Percentiles rank a stretch among this genome's conserved stretches.
These are phyloP conservation scores for Cephalotrichum gorgonifer DNA, from an alignment of 2,329 filamentous ascomycete species.

Conservation along the genomic window DNA sequence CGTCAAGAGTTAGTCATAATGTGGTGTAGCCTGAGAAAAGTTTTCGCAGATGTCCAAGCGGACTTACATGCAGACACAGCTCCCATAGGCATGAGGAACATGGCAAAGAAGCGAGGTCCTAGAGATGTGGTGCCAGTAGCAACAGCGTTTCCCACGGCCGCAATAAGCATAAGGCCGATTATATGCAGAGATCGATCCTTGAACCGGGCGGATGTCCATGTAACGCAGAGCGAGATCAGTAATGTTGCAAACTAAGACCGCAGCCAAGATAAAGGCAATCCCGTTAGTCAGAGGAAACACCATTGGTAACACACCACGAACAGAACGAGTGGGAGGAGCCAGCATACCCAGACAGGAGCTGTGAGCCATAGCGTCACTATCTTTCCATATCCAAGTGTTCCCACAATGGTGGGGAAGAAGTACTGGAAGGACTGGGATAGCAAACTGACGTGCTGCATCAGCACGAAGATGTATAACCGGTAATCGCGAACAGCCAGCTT, in stretches of 20 bases:
- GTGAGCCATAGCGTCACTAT: constrained; percentile 47
- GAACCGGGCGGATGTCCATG: constrained; percentile 41
- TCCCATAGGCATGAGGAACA: constrained; percentile 47
- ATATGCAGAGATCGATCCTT: constrained; percentile 49
- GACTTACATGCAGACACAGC: background rate
- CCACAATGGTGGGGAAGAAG: constrained; percentile 55
- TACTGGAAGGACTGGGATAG: constrained; percentile 50
- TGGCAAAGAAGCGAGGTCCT: constrained; percentile 48
- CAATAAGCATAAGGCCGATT: constrained; percentile 37
- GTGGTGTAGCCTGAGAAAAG: background rate
- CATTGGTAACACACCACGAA: background rate
- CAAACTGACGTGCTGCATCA: constrained; percentile 42
- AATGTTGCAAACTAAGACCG: constrained; percentile 21
- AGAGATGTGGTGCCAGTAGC: constrained; percentile 38
- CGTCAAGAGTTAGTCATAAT: background rate
- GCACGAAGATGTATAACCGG: constrained; percentile 40
- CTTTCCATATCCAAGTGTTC: constrained; percentile 46
- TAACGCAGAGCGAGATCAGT: constrained; percentile 40
- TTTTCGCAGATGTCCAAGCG: background rate
- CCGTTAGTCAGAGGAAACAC: background rate
- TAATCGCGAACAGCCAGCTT: constrained; percentile 36
- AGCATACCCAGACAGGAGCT: constrained; percentile 40
- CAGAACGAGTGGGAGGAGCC: background rate
- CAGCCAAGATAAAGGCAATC: background rate
- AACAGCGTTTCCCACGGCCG: constrained; percentile 44